Conservation (phyloP, 2,329 filamentous ascomycete genomes). For the Zalaria obscura region DNA sequence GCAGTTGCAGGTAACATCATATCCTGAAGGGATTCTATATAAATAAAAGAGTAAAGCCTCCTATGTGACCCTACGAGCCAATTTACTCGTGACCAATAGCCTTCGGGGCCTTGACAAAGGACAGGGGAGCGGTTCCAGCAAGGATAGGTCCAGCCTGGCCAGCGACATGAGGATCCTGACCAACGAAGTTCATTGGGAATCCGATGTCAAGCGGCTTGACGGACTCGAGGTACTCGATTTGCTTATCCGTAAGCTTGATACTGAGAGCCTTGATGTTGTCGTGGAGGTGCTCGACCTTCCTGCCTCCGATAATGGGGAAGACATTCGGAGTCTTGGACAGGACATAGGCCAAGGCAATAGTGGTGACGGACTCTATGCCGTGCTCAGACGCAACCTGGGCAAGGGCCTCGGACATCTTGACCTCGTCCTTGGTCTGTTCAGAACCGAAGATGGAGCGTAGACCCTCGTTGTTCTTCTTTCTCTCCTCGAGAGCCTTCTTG, state of each 20-base stretch:
- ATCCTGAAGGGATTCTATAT: no score
- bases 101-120: slow-evolving; percentile 13
- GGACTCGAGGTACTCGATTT: slow-evolving; percentile 49
- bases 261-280: slow-evolving; percentile 51
- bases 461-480: slow-evolving; percentile 14
- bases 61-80: no score
- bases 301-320: slow-evolving; percentile 59
- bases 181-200: slow-evolving; percentile 43
- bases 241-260: slow-evolving; percentile 40
- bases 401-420: slow-evolving; percentile 40
- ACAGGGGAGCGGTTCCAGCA: slow-evolving; percentile 13
- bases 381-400: slow-evolving; percentile 45
- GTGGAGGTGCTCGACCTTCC: slow-evolving; percentile 56
- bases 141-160: slow-evolving; percentile 12
- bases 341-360: slow-evolving; percentile 35
- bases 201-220: slow-evolving; percentile 44
- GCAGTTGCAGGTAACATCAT: no score
- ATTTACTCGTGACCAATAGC: slow-evolving; percentile 18
- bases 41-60: no score
- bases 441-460: slow-evolving; percentile 16
- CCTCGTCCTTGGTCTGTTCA: slow-evolving; percentile 33
- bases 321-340: slow-evolving; percentile 40
- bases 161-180: slow-evolving; percentile 14
- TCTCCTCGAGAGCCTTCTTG: slow-evolving; percentile 14
- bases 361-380: slow-evolving; percentile 39